Conservation (phyloP, 2,329 filamentous ascomycete genomes). For the Monilinia aucupariae region DNA sequence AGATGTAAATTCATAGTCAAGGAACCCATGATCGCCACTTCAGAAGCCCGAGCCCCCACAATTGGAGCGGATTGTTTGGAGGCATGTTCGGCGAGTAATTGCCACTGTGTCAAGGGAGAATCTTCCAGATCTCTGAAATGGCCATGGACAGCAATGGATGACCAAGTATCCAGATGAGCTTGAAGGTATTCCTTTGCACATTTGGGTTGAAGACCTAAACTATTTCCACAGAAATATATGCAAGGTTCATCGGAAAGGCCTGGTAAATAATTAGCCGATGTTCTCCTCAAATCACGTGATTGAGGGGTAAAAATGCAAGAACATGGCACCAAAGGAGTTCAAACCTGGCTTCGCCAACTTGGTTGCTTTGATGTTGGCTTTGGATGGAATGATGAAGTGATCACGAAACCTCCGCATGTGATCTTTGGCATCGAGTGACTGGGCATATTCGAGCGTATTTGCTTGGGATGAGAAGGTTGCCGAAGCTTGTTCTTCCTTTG, state of each 20-base stretch:
- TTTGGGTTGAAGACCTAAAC: conserved; percentile 75
- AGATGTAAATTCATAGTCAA: conserved; percentile 67
- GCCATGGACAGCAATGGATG: conserved; percentile 74
- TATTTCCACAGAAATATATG: conserved; percentile 88
- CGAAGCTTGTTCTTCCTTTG: conserved; percentile 20
- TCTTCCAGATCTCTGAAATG: conserved; percentile 69
- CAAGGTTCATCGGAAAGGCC: conserved; percentile 38
- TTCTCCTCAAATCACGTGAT: not conserved
- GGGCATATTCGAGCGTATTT: conserved; percentile 43
- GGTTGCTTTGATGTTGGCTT: conserved; percentile 61
- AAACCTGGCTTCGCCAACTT: conserved; percentile 34
- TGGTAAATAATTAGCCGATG: not conserved
- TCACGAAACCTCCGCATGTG: conserved; percentile 55
- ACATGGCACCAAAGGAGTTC: no score
- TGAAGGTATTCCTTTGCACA: conserved; percentile 60
- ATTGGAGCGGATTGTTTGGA: conserved; percentile 64
- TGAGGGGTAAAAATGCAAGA: conserved; percentile 21
- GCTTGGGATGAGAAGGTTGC: conserved; percentile 46
- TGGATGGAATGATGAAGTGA: conserved; percentile 74
- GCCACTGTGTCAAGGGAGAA: conserved; percentile 65
- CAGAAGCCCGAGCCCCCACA: conserved; percentile 65
- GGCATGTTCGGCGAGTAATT: conserved; percentile 72
- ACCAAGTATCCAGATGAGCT: conserved; percentile 77
- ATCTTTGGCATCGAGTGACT: conserved; percentile 55
- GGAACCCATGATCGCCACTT: conserved; percentile 85